Conservation (phyloP, 805 yeast genomes). For the Wickerhamiella brachini region DNA sequence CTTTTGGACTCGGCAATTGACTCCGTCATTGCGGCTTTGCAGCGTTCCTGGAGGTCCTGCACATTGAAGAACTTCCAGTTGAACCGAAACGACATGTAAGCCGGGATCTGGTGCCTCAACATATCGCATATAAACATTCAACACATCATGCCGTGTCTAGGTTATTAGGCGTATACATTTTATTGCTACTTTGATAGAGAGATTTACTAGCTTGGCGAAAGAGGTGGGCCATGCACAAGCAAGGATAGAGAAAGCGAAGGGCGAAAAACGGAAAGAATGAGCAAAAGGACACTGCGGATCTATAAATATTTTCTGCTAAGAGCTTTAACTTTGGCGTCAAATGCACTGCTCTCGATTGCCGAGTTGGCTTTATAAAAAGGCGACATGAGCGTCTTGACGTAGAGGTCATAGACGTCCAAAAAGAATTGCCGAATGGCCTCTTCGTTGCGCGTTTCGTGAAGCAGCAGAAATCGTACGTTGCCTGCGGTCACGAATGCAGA, state of each 20-base stretch:
- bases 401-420: constrained; percentile 72
- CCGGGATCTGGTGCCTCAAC: too few relatives aligned
- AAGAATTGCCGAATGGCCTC: constrained; percentile 72
- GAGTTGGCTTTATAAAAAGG: constrained; percentile 76
- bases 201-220: too few relatives aligned
- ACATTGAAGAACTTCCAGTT: constrained; percentile 68
- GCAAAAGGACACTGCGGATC: too few relatives aligned
- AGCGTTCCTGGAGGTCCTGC: constrained; percentile 45
- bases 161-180: too few relatives aligned
- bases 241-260: too few relatives aligned
- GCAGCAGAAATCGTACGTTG: constrained; percentile 63
- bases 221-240: too few relatives aligned
- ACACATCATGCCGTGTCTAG: too few relatives aligned
- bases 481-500: constrained; percentile 83
- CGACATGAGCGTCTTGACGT: constrained; percentile 68
- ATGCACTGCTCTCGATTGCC: constrained; percentile 56
- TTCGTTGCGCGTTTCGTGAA: constrained; percentile 53
- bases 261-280: too few relatives aligned
- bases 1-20: constrained; percentile 22
- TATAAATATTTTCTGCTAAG: constrained; percentile 66
- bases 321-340: constrained; percentile 59
- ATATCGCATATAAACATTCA: too few relatives aligned
- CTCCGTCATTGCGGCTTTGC: constrained; percentile 27
- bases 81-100: constrained; percentile 36
- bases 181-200: too few relatives aligned